phyloP scores from a whole-genome alignment of 306 rosid species.

The Trichosanthes truncata region DNA sequence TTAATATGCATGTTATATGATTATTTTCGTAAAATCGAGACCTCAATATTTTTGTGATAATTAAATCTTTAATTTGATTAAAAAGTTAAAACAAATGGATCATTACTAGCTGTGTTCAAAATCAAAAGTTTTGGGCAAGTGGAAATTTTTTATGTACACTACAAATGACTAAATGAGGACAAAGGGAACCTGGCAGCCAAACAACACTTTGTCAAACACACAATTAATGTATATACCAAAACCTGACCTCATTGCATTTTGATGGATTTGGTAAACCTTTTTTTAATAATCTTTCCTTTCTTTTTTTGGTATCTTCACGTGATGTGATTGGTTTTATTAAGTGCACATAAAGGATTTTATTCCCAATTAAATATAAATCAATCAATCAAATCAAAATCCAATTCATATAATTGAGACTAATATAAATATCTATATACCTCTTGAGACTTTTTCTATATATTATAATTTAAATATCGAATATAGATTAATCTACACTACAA shows the following conservation, averaged over 20 bases:
- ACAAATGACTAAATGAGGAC: not conserved
- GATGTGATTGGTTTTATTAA: not conserved
- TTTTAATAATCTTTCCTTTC: not conserved
- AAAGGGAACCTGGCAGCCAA: not conserved
- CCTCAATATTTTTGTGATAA: no score
- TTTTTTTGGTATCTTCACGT: not conserved
- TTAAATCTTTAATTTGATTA: no score
- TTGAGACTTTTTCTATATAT: not conserved
- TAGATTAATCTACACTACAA: no score
- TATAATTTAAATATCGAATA: not conserved
- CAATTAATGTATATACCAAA: not conserved
- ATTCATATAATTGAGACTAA: not conserved
- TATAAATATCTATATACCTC: not conserved
- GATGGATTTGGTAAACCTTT: not conserved
- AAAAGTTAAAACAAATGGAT: no score
- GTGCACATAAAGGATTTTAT: not conserved
- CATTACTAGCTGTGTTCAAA: no score
- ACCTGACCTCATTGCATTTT: not conserved
- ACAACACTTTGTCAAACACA: not conserved
- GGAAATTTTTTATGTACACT: no score
- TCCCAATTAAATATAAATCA: not conserved
- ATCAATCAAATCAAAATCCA: not conserved
- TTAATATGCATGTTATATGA: no score
- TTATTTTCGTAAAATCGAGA: no score
- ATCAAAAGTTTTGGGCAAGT: no score